Evolutionary conservation across 2,329 filamentous ascomycete genomes (phyloP).

Genomic region (Neofusicoccum parvum): DNA sequence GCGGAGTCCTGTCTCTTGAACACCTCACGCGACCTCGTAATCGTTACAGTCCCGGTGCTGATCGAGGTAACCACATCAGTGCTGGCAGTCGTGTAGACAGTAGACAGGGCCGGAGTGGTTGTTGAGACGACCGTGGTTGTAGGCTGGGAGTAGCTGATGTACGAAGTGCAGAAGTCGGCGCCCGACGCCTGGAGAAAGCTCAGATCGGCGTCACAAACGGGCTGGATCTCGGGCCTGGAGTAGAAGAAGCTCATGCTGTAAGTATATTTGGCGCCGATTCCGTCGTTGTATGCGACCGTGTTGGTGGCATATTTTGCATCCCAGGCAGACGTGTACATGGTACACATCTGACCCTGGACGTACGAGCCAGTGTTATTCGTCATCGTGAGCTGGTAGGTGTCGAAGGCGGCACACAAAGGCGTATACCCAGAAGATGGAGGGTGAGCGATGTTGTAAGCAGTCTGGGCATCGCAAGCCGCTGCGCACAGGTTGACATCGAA

Average conservation of each 20-base stretch:
- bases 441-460: slow-evolving; percentile 1
- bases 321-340: slow-evolving; percentile 13
- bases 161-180: slow-evolving; percentile 1
- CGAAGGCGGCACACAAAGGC: slow-evolving; percentile 33
- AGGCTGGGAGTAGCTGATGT: neutral
- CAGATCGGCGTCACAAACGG: neutral
- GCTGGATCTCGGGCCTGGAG: neutral
- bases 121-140: neutral
- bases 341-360: slow-evolving; percentile 28
- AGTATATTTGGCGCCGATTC: neutral
- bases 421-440: neutral
- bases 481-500: slow-evolving; percentile 35
- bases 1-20: no score
- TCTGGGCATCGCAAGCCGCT: slow-evolving; percentile 27
- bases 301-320: neutral
- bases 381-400: slow-evolving; percentile 35
- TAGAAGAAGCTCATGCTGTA: slow-evolving; percentile 15
- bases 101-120: neutral
- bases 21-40: no score
- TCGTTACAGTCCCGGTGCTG: neutral
- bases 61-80: neutral
- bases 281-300: neutral
- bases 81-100: neutral
- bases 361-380: slow-evolving; percentile 23
- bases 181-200: neutral